Conservation (phyloP, 805 yeast species). For the Diddensiella transvaalensis region DNA sequence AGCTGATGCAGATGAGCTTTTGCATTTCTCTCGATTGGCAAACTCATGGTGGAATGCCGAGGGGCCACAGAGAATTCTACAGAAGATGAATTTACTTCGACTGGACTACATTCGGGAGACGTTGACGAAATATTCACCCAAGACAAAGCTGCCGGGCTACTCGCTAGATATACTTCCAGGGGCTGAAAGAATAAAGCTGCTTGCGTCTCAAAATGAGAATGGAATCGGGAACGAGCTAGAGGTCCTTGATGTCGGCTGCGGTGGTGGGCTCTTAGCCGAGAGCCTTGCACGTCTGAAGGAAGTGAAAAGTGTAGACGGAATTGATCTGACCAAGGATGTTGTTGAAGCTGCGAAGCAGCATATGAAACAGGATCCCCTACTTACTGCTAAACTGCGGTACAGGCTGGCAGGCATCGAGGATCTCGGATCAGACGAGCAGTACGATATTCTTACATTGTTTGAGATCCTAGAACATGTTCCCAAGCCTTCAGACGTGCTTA, state of each 20-base stretch:
- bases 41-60: conserved; percentile 97
- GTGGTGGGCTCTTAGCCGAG: conserved; percentile 94
- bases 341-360: conserved; percentile 75
- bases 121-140: conserved; percentile 31
- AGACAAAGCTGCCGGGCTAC: conserved; percentile 72
- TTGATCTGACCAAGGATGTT: conserved; percentile 83
- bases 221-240: conserved; percentile 33
- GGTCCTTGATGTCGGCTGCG: conserved; percentile 93
- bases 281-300: conserved; percentile 70
- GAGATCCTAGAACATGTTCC: conserved; percentile 96
- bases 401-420: conserved; percentile 61
- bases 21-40: conserved; percentile 83
- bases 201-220: conserved; percentile 17
- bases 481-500: conserved; percentile 68
- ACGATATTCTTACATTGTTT: conserved; percentile 82
- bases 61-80: conserved; percentile 91
- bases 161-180: conserved; percentile 62
- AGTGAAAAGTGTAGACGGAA: conserved; percentile 67
- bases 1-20: conserved; percentile 52
- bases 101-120: conserved; percentile 79
- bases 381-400: conserved; percentile 56
- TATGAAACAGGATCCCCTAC: conserved; percentile 58
- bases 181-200: conserved; percentile 18
- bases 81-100: conserved; percentile 87
- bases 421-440: conserved; percentile 42